Evolutionary conservation across 805 yeast species (phyloP).

Genomic region (Sugiyamaella smithiae): DNA sequence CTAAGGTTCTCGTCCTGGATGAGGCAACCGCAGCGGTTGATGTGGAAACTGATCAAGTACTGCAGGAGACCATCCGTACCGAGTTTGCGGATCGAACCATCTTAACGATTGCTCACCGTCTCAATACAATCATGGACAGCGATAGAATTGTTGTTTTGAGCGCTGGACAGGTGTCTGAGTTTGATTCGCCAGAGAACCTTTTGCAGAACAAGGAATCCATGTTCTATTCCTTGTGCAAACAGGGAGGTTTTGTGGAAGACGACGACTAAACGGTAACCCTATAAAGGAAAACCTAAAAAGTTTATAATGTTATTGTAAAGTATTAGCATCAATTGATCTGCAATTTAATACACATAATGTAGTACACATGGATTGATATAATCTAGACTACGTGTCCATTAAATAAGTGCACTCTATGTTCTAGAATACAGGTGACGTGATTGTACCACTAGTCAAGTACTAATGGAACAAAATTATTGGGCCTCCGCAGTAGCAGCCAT

Average conservation of each 20-base stretch:
- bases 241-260: slow-evolving; percentile 64
- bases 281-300: not conserved
- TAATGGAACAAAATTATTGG: not conserved
- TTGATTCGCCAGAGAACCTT: slow-evolving; percentile 67
- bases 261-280: slow-evolving; percentile 16
- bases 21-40: slow-evolving; percentile 93
- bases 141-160: slow-evolving; percentile 77
- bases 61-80: slow-evolving; percentile 74
- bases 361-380: not conserved
- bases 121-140: slow-evolving; percentile 82
- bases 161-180: slow-evolving; percentile 70
- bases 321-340: not conserved
- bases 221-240: slow-evolving; percentile 71
- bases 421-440: not conserved
- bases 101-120: slow-evolving; percentile 83
- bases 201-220: slow-evolving; percentile 61
- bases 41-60: slow-evolving; percentile 74
- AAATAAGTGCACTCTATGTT: slow-evolving; percentile 6
- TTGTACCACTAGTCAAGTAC: too few species aligned
- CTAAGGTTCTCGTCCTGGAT: slow-evolving; percentile 75
- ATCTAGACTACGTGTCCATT: slow-evolving; percentile 4
- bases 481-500: slow-evolving; percentile 8
- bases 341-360: not conserved
- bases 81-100: slow-evolving; percentile 76
- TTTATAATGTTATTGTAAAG: not conserved